phyloP scores from a whole-genome alignment of 768 basidiomycete species.

The Lactarius akahatsu region DNA sequence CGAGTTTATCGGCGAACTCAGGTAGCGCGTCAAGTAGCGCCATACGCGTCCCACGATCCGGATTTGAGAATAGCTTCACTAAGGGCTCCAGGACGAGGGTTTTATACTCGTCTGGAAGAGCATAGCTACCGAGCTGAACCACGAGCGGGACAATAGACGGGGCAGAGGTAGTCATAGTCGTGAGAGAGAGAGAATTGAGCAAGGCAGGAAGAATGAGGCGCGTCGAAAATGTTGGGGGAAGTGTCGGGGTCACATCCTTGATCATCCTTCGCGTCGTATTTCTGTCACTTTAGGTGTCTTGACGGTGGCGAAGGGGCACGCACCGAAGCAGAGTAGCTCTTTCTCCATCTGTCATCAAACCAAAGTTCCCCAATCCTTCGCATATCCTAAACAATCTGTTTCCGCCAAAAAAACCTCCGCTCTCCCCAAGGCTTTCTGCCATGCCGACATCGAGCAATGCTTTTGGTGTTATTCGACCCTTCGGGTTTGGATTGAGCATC shows the following conservation, averaged over 20 bases:
- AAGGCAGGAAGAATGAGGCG: conserved; percentile 88
- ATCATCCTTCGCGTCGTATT: conserved; percentile 51
- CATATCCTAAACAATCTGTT: conserved; percentile 88
- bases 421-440: conserved; percentile 55
- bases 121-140: conserved; percentile 71
- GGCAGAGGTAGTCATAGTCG: conserved; percentile 66
- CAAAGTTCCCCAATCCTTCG: conserved; percentile 80
- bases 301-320: conserved; percentile 21
- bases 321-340: conserved; percentile 71
- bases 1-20: conserved; percentile 84
- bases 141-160: conserved; percentile 80
- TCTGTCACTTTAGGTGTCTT: background rate
- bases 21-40: conserved; percentile 83
- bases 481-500: conserved; percentile 86
- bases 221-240: conserved; percentile 84
- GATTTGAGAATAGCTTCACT: conserved; percentile 80
- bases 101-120: conserved; percentile 68
- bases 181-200: conserved; percentile 67
- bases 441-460: conserved; percentile 80
- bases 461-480: conserved; percentile 71
- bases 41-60: conserved; percentile 93
- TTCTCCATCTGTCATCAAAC: conserved; percentile 76
- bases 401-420: conserved; percentile 73
- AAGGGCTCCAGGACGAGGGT: conserved; percentile 72
- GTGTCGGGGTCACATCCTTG: conserved; percentile 73